These are phyloP conservation scores for Alloteropsis semialata DNA, from an alignment of 176 grass and related monocot genomes.

Conservation along the genomic window DNA sequence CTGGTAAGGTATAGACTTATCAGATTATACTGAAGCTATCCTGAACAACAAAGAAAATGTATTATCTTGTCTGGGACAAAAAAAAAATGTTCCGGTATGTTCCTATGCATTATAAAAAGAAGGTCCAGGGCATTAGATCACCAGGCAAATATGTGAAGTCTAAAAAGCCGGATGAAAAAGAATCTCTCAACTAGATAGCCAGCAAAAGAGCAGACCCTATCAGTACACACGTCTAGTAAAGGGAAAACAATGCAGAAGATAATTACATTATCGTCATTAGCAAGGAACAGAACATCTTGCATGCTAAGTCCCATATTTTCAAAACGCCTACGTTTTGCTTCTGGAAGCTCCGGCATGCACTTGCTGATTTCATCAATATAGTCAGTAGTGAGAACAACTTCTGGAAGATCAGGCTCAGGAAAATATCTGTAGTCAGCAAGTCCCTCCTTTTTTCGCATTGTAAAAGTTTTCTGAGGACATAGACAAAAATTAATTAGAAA, in stretches of 20 bases:
- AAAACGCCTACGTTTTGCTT: conserved; percentile 90
- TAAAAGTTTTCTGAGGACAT: conserved; percentile 82
- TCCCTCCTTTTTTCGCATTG: conserved; percentile 95
- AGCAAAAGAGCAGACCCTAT: neutral
- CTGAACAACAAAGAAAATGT: conserved; percentile 15
- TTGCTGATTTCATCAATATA: conserved; percentile 69
- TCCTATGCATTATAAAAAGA: neutral
- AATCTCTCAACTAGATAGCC: neutral
- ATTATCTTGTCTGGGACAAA: neutral
- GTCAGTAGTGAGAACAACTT: conserved; percentile 72
- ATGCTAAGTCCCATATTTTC: conserved; percentile 85
- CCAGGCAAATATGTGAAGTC: neutral
- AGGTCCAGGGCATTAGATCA: neutral
- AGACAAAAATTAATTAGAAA: conserved; percentile 34
- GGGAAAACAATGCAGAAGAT: conserved; percentile 12
- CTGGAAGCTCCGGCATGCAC: conserved; percentile 87
- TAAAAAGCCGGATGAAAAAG: conserved; percentile 9
- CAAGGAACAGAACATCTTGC: conserved; percentile 98
- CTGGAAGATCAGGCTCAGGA: conserved; percentile 92
- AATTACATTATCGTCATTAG: conserved; percentile 83
- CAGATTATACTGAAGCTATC: conserved; percentile 7
- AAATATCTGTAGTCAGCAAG: conserved; percentile 98
- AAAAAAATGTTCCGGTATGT: neutral
- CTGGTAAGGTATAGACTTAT: conserved; percentile 42
- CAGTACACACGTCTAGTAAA: neutral